Evolutionary conservation across 768 basidiomycete species (phyloP).

Genomic region (Sporobolomyces pararoseus): DNA sequence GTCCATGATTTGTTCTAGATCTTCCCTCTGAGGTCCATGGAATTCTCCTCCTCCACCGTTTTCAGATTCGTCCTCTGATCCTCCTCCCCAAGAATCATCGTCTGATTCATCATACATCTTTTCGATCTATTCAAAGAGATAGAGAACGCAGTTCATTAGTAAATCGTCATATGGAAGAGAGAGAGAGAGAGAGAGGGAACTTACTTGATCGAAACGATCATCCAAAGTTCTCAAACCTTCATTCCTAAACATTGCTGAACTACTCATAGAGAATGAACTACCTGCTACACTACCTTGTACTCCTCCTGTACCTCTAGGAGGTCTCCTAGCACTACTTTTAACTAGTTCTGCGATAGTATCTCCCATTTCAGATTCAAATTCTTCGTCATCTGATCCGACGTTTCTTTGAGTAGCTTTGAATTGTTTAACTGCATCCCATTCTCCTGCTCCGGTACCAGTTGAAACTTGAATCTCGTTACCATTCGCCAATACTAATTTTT

Average conservation of each 20-base stretch:
- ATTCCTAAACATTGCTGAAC: conserved; percentile 90
- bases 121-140: conserved; percentile 57
- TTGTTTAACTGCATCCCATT: conserved; percentile 27
- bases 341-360: conserved; percentile 76
- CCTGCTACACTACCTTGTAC: conserved; percentile 55
- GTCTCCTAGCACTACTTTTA: conserved; percentile 70
- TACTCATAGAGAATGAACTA: conserved; percentile 94
- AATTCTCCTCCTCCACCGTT: conserved; percentile 50
- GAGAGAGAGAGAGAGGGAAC: not conserved
- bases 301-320: conserved; percentile 55
- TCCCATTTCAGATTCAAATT: conserved; percentile 60
- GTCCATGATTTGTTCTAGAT: conserved; percentile 85
- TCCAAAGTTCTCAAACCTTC: conserved; percentile 82
- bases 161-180: not conserved
- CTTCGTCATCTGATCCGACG: conserved; percentile 13
- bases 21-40: conserved; percentile 74
- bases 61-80: conserved; percentile 35
- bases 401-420: conserved; percentile 26
- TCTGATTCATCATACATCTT: conserved; percentile 68
- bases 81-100: conserved; percentile 55
- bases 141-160: not conserved
- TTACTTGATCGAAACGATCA: conserved; percentile 76
- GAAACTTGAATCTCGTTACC: conserved; percentile 53
- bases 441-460: conserved; percentile 4
- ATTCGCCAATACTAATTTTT: conserved; percentile 52